A percentile compares a stretch with the other conserved stretches of the same genome.
Conservation (phyloP, 148 eudicot species). For the Beta vulgaris region DNA sequence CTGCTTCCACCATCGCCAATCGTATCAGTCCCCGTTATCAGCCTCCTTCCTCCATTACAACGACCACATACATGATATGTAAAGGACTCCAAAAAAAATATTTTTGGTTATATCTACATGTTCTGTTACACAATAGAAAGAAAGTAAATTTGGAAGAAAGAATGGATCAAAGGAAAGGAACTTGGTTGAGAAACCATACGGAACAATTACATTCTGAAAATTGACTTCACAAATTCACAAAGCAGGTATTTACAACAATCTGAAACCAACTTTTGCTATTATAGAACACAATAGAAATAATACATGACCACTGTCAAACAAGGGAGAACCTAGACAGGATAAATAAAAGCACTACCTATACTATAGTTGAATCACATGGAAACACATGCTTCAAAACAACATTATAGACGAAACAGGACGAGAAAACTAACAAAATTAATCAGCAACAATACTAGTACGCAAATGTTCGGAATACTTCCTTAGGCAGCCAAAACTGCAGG, state of each 20-base stretch:
- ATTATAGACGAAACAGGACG: slow-evolving; percentile 1
- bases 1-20: no score
- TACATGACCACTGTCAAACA: not conserved
- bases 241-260: not conserved
- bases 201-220: no score
- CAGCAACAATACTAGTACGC: not conserved
- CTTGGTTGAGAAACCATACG: not conserved
- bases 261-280: not conserved
- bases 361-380: not conserved
- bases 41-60: no score
- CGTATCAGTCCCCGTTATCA: no score
- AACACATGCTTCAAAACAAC: not conserved
- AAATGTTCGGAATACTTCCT: not conserved
- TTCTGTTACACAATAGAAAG: no score
- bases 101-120: no score
- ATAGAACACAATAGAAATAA: not conserved
- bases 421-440: slow-evolving; percentile 1
- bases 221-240: no score
- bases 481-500: slow-evolving; percentile 37
- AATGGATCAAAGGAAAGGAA: not conserved
- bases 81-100: no score
- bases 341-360: not conserved
- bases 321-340: not conserved
- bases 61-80: no score
- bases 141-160: not conserved